phyloP scores from a whole-genome alignment of 805 yeast genomes.

The Saccharomycopsis malanga region DNA sequence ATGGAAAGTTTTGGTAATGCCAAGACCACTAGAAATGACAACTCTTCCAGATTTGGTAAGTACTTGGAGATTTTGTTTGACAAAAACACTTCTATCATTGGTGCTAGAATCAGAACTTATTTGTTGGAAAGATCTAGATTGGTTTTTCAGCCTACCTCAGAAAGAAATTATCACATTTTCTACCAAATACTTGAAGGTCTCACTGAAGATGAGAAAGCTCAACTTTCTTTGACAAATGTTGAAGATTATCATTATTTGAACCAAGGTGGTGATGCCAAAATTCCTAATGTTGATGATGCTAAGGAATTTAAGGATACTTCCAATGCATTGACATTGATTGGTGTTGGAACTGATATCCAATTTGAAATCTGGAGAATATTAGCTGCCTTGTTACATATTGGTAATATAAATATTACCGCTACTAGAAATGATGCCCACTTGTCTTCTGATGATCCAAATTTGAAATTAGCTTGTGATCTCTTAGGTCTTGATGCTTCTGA shows the following conservation, averaged over 20 bases:
- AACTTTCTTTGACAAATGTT: constrained; percentile 55
- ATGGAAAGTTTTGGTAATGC: constrained; percentile 99
- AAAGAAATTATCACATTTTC: constrained; percentile 91
- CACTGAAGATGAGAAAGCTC: constrained; percentile 42
- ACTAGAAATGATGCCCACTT: constrained; percentile 78
- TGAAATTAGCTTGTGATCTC: constrained; percentile 75
- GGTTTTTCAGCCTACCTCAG: constrained; percentile 86
- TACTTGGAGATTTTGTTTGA: constrained; percentile 88
- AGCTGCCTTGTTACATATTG: constrained; percentile 86
- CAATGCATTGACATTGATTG: constrained; percentile 73
- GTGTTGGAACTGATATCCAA: constrained; percentile 56
- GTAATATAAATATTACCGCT: constrained; percentile 82
- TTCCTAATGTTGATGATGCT: constrained; percentile 75
- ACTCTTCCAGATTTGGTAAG: constrained; percentile 96
- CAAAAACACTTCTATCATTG: constrained; percentile 67
- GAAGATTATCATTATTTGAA: constrained; percentile 74
- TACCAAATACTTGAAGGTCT: constrained; percentile 78
- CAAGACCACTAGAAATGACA: constrained; percentile 93
- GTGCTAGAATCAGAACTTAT: constrained; percentile 92
- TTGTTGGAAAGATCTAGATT: constrained; percentile 87
- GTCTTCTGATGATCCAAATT: constrained; percentile 78
- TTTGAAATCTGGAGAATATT: constrained; percentile 65
- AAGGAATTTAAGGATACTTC: constrained; percentile 70
- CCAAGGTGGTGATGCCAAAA: constrained; percentile 73
- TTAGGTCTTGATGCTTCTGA: constrained; percentile 67